Conservation (phyloP, 257 asterid species). For the Rehmannia glutinosa region DNA sequence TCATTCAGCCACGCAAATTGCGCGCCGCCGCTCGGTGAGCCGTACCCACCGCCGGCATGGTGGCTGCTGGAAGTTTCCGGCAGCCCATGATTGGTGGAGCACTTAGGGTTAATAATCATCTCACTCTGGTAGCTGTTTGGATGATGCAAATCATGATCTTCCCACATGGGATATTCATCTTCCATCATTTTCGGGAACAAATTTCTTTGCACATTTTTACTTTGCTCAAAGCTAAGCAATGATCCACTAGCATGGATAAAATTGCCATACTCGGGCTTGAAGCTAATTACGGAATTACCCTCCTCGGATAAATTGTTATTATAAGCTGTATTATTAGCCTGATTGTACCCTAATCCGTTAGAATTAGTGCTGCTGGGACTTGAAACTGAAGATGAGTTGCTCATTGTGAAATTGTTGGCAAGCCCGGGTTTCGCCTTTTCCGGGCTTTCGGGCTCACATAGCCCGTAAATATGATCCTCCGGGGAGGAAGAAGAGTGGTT, state of each 20-base stretch:
- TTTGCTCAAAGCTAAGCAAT: slow-evolving; percentile 52
- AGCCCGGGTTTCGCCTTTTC: slow-evolving; percentile 23
- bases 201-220: slow-evolving; percentile 26
- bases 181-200: slow-evolving; percentile 34
- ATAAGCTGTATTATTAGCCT: neutral
- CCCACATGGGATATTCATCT: slow-evolving; percentile 55
- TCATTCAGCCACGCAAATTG: slow-evolving; percentile 51
- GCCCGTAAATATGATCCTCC: slow-evolving; percentile 21
- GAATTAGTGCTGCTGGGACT: slow-evolving; percentile 85
- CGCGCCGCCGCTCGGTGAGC: slow-evolving; percentile 17
- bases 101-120: slow-evolving; percentile 23
- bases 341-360: slow-evolving; percentile 40
- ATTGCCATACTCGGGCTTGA: slow-evolving; percentile 41
- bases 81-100: slow-evolving; percentile 16
- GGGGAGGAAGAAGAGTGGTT: slow-evolving; percentile 22
- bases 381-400: slow-evolving; percentile 61
- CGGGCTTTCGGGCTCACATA: slow-evolving; percentile 41
- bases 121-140: slow-evolving; percentile 13
- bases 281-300: slow-evolving; percentile 53
- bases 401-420: slow-evolving; percentile 36
- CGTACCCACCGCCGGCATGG: slow-evolving; percentile 21
- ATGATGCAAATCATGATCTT: slow-evolving; percentile 31
- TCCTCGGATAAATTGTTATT: slow-evolving; percentile 31
- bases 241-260: slow-evolving; percentile 43
- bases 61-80: slow-evolving; percentile 40